Conservation (phyloP, 345 rosid genomes). For the Moricandia arvensis region DNA sequence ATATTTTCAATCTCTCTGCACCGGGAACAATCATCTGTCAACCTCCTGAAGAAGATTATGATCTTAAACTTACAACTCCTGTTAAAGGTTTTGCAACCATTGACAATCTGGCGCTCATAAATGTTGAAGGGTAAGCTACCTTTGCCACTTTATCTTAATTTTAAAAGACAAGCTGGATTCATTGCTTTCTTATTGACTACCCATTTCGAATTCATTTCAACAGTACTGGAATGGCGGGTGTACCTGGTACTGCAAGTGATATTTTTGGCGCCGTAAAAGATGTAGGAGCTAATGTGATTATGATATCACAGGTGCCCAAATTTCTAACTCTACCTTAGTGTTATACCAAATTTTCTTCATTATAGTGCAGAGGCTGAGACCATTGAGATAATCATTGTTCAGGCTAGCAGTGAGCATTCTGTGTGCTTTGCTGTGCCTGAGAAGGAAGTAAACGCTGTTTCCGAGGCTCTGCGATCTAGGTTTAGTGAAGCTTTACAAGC, state of each 20-base stretch:
- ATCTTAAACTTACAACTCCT: conserved; percentile 47
- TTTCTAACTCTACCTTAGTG: neutral
- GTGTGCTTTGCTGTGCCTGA: conserved; percentile 99
- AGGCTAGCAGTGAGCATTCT: conserved; percentile 99
- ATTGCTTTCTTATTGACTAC: neutral
- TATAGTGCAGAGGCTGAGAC: conserved; percentile 24
- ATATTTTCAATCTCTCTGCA: conserved; percentile 82
- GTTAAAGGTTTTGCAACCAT: conserved; percentile 98
- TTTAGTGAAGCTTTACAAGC: conserved; percentile 86
- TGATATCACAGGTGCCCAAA: conserved; percentile 84
- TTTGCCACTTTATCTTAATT: neutral
- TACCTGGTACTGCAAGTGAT: conserved; percentile 95
- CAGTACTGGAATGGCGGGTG: conserved; percentile 99
- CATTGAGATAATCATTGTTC: conserved; percentile 23
- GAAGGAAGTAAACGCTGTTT: conserved; percentile 90
- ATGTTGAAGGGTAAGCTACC: conserved; percentile 90
- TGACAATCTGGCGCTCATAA: conserved; percentile 92
- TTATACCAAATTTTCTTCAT: neutral
- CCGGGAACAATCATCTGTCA: conserved; percentile 89
- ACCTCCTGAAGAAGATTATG: conserved; percentile 52
- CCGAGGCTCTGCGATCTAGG: conserved; percentile 77
- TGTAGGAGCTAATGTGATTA: conserved; percentile 98
- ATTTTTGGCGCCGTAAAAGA: conserved; percentile 94
- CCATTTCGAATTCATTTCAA: conserved; percentile 16
- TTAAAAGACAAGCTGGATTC: neutral